Evolutionary conservation across 352 stramenopile species (phyloP).

Genomic region (Pythium periplocum): DNA sequence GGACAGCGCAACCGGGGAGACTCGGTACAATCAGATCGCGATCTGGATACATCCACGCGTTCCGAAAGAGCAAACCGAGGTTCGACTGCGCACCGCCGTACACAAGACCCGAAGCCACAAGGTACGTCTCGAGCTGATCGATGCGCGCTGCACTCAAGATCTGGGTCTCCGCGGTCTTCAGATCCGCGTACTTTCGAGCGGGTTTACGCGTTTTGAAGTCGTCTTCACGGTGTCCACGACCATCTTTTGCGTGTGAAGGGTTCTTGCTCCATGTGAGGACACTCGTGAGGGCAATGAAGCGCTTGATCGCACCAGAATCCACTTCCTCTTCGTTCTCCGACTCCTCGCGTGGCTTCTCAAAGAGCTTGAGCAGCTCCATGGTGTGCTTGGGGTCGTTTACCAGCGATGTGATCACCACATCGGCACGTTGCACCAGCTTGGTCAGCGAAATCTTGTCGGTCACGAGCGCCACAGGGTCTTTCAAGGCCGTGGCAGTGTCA

Average conservation of each 20-base stretch:
- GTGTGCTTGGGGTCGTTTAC: slow-evolving; percentile 41
- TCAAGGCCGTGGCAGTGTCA: slow-evolving; percentile 34
- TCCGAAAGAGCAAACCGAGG: slow-evolving; percentile 59
- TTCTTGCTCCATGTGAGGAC: slow-evolving; percentile 81
- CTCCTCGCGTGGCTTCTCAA: slow-evolving; percentile 38
- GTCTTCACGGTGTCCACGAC: slow-evolving; percentile 51
- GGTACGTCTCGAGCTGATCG: slow-evolving; percentile 64
- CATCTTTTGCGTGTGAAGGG: slow-evolving; percentile 37
- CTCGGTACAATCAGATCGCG: slow-evolving; percentile 54
- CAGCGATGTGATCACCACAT: slow-evolving; percentile 48
- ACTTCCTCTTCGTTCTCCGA: slow-evolving; percentile 23
- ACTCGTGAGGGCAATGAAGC: slow-evolving; percentile 73
- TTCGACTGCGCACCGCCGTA: slow-evolving; percentile 74
- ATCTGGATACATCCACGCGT: slow-evolving; percentile 67
- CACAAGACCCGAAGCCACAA: slow-evolving; percentile 67
- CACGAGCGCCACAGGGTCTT: slow-evolving; percentile 46
- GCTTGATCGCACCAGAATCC: slow-evolving; percentile 34
- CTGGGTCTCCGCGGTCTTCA: slow-evolving; percentile 83
- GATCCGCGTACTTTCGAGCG: slow-evolving; percentile 55
- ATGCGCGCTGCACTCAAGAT: slow-evolving; percentile 60
- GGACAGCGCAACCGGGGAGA: slow-evolving; percentile 25
- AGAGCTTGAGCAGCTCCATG: slow-evolving; percentile 62
- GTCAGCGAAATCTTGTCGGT: slow-evolving; percentile 40
- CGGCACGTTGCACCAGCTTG: slow-evolving; percentile 47
- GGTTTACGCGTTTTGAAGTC: slow-evolving; percentile 78